phyloP scores from a whole-genome alignment of 2,329 filamentous ascomycete genomes.

The Aspergillus fumigatus region DNA sequence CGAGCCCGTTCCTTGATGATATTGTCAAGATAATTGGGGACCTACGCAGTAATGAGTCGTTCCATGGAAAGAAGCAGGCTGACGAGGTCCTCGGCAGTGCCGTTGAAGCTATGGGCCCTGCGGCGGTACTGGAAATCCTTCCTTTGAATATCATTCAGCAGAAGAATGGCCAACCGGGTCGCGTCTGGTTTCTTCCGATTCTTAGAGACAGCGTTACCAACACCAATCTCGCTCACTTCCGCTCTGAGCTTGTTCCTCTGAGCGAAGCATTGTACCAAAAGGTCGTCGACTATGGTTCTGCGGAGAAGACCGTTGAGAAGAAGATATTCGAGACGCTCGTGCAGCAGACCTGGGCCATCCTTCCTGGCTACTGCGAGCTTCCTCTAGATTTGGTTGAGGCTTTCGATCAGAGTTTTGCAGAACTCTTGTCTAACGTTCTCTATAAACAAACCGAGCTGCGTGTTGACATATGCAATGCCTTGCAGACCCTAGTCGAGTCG shows the following conservation, averaged over 20 bases:
- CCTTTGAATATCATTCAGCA: conserved; percentile 81
- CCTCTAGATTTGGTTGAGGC: conserved; percentile 71
- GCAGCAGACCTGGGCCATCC: conserved; percentile 87
- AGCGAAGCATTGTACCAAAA: conserved; percentile 87
- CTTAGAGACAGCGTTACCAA: conserved; percentile 87
- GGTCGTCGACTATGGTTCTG: conserved; percentile 74
- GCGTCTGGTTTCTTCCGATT: conserved; percentile 92
- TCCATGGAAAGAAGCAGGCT: conserved; percentile 89
- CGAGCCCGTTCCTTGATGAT: conserved; percentile 70
- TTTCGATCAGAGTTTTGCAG: conserved; percentile 85
- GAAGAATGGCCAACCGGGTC: conserved; percentile 69
- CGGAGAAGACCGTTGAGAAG: conserved; percentile 88
- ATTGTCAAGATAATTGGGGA: conserved; percentile 79
- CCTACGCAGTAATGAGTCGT: conserved; percentile 79
- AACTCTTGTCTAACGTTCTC: conserved; percentile 83
- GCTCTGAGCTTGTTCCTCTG: conserved; percentile 76
- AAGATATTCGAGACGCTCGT: conserved; percentile 98
- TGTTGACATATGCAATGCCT: conserved; percentile 76
- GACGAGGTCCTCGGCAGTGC: conserved; percentile 86
- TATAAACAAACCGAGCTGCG: conserved; percentile 89
- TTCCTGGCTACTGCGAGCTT: conserved; percentile 92
- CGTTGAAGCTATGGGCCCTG: conserved; percentile 83
- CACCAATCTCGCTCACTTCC: conserved; percentile 81
- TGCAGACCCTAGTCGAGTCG: conserved; percentile 85
- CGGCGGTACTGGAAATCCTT: conserved; percentile 73